Percentiles rank a stretch among this genome's conserved stretches.
These are phyloP conservation scores for Termitomyces titanicus DNA, from an alignment of 768 basidiomycete species.

Conservation along the genomic window DNA sequence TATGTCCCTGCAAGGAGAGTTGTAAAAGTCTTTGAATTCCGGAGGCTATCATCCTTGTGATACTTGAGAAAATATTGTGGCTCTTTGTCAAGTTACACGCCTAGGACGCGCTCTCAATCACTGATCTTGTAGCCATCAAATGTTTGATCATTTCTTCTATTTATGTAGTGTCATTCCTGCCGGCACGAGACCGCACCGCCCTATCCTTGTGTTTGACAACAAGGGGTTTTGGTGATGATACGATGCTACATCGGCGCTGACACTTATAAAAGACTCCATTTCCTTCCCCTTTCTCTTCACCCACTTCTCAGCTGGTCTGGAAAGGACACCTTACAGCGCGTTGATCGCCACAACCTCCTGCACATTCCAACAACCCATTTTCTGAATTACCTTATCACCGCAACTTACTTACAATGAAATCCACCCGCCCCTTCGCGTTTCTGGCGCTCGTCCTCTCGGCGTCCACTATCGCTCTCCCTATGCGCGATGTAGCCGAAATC, in stretches of 20 bases:
- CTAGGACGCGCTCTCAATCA: too few species aligned
- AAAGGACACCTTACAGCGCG: constrained; percentile 11
- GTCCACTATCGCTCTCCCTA: constrained; percentile 5
- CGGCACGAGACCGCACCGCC: background rate
- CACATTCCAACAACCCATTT: background rate
- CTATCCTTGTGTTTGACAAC: background rate
- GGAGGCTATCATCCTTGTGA: background rate
- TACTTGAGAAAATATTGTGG: background rate
- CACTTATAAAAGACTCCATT: background rate
- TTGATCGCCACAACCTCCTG: constrained; percentile 11
- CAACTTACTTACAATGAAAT: constrained; percentile 6
- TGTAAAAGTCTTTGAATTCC: background rate
- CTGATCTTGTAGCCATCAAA: background rate
- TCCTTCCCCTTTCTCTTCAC: background rate
- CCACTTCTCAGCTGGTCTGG: constrained; percentile 16
- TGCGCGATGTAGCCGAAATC: background rate
- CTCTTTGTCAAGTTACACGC: background rate
- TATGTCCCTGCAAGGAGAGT: too few species aligned
- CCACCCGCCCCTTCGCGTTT: constrained; percentile 2
- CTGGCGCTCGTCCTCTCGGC: constrained; percentile 1
- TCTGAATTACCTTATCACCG: background rate
- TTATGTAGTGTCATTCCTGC: background rate
- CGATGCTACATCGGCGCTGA: background rate
- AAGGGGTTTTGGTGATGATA: background rate
- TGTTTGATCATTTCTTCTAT: background rate